These are phyloP conservation scores for Elsinoe ampelina DNA, from an alignment of 2,329 filamentous ascomycete species.

Conservation along the genomic window DNA sequence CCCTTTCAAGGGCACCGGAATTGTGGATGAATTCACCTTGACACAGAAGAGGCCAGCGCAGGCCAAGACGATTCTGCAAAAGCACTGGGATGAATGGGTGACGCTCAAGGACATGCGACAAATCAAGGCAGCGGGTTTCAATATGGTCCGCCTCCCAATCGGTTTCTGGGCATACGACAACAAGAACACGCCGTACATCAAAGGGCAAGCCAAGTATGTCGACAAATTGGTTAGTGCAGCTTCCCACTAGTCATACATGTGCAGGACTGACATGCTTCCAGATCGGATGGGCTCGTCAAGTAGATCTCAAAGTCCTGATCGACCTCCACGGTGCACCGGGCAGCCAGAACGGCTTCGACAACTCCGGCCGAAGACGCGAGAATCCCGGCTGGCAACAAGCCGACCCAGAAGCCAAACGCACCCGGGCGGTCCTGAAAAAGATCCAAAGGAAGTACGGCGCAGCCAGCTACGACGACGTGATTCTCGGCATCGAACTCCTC, in stretches of 20 bases:
- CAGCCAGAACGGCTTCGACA: constrained; percentile 20
- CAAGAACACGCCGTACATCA: constrained; percentile 19
- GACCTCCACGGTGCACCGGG: constrained; percentile 21
- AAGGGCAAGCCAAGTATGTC: constrained; percentile 4
- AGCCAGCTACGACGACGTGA: constrained; percentile 17
- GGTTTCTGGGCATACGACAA: constrained; percentile 23
- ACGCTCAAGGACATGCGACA: constrained; percentile 46
- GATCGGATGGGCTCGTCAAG: constrained; percentile 21
- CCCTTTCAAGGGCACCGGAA: constrained; percentile 17
- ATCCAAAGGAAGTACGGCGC: constrained; percentile 21
- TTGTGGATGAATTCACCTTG: constrained; percentile 21
- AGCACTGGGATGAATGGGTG: constrained; percentile 31
- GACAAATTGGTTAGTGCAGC: background rate
- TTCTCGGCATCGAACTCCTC: constrained; percentile 20
- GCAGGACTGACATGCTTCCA: constrained; percentile 6
- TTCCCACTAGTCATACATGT: constrained; percentile 18
- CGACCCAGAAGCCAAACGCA: constrained; percentile 23
- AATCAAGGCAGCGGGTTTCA: constrained; percentile 20
- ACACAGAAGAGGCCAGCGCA: constrained; percentile 17
- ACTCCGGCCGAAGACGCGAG: constrained; percentile 23
- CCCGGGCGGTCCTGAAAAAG: constrained; percentile 19
- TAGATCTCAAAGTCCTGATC: constrained; percentile 20
- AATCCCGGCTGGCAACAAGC: constrained; percentile 18
- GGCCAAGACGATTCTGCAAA: constrained; percentile 17
- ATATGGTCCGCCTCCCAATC: constrained; percentile 19